A percentile compares a stretch with the other conserved stretches of the same genome.
These are phyloP conservation scores for Acrasis kona DNA, from an alignment of 78 protist species.

Conservation along the genomic window DNA sequence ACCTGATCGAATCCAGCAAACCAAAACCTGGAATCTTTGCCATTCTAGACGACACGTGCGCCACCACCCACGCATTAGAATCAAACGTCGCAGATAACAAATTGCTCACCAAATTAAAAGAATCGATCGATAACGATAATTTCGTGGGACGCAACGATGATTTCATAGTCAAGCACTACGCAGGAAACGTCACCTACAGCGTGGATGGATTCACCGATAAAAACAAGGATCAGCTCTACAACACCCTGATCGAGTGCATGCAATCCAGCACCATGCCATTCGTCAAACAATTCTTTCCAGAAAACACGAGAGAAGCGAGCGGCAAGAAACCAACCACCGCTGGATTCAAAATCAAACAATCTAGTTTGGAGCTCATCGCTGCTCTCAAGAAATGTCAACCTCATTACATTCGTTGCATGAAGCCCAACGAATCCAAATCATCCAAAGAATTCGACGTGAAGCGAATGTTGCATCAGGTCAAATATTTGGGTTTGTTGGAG, in stretches of 20 bases:
- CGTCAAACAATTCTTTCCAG: conserved; percentile 50
- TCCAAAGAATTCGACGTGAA: conserved; percentile 36
- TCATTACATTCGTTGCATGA: conserved; percentile 73
- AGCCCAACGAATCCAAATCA: conserved; percentile 58
- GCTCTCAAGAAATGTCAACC: conserved; percentile 49
- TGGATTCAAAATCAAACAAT: conserved; percentile 62
- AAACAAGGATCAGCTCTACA: conserved; percentile 66
- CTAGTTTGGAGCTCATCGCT: conserved; percentile 33
- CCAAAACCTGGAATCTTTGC: conserved; percentile 2
- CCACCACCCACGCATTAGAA: conserved; percentile 13
- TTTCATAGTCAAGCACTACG: conserved; percentile 70
- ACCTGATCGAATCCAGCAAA: conserved; percentile 55
- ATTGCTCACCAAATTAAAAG: conserved; percentile 5
- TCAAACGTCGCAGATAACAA: conserved; percentile 14
- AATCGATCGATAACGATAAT: neutral
- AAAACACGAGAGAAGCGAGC: conserved; percentile 17
- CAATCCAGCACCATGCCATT: neutral
- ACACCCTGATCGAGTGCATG: conserved; percentile 32
- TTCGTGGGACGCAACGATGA: neutral
- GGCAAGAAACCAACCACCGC: conserved; percentile 73
- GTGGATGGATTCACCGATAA: conserved; percentile 67
- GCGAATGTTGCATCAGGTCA: conserved; percentile 60
- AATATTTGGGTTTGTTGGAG: conserved; percentile 83
- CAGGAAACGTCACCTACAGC: conserved; percentile 79
- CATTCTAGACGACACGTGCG: conserved; percentile 26